These are phyloP conservation scores for Geotrichum histeridarum DNA, from an alignment of 1,139 yeast genomes.

Conservation along the genomic window DNA sequence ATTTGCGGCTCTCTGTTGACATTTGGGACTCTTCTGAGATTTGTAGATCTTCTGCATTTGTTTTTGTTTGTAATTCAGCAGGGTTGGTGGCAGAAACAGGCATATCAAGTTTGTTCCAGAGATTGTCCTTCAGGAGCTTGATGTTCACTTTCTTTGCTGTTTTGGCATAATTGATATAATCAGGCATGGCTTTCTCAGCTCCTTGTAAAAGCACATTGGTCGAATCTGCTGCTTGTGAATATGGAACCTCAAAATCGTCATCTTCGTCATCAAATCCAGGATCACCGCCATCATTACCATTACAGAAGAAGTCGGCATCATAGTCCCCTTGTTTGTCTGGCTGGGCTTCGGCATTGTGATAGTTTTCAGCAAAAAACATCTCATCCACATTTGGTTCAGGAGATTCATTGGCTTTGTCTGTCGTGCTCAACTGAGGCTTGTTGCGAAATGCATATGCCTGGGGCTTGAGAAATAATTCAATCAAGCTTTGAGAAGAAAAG, in stretches of 20 bases:
- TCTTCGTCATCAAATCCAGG: constrained; percentile 23
- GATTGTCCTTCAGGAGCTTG: constrained; percentile 66
- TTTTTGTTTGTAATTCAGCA: background rate
- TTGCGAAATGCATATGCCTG: constrained; percentile 31
- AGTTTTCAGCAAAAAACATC: constrained; percentile 61
- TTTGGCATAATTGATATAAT: constrained; percentile 67
- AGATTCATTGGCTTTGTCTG: constrained; percentile 8
- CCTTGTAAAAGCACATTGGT: constrained; percentile 1
- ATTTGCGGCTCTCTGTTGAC: constrained; percentile 32
- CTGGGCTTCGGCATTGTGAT: constrained; percentile 26
- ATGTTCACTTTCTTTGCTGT: constrained; percentile 85
- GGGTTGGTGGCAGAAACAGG: background rate
- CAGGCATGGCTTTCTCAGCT: constrained; percentile 43
- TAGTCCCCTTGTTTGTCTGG: constrained; percentile 34
- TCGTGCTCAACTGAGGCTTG: background rate
- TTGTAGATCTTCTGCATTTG: background rate
- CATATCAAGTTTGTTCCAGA: constrained; percentile 57
- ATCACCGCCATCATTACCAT: constrained; percentile 32
- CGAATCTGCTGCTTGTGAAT: constrained; percentile 2
- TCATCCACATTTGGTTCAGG: constrained; percentile 45
- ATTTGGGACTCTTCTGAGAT: background rate
- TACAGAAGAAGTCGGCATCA: constrained; percentile 45
- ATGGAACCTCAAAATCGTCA: constrained; percentile 21
- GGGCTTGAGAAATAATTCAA: constrained; percentile 68
- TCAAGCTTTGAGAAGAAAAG: constrained; percentile 64